A percentile compares a stretch with the other conserved stretches of the same genome.
Evolutionary conservation across 495 filamentous ascomycete genomes (phyloP).

Genomic region (Barbatosphaeria neglecta): DNA sequence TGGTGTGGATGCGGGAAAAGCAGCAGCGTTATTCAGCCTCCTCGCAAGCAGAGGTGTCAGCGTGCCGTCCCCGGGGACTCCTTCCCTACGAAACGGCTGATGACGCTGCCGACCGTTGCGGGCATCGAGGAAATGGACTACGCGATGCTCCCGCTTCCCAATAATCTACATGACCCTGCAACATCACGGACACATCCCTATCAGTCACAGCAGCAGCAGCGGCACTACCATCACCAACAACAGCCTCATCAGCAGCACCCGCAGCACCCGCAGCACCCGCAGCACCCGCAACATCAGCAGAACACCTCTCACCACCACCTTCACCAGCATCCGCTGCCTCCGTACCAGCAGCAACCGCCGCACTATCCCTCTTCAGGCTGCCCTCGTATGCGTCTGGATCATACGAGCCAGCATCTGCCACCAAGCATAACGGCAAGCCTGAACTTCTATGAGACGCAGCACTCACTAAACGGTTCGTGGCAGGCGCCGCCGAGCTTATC

Average conservation of each 20-base stretch:
- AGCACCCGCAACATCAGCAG: background rate
- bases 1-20: too few species aligned
- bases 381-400: background rate
- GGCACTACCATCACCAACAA: background rate
- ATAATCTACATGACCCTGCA: background rate
- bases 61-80: too few species aligned
- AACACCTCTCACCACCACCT: too few species aligned
- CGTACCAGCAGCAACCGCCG: background rate
- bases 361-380: background rate
- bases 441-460: background rate
- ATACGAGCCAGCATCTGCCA: background rate
- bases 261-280: background rate
- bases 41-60: background rate
- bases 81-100: too few species aligned
- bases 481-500: background rate
- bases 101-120: too few species aligned
- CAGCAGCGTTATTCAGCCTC: too few species aligned
- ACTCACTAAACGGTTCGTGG: background rate
- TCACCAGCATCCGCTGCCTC: too few species aligned
- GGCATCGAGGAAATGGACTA: constrained; percentile 5
- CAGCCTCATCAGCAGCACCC: background rate
- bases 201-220: background rate
- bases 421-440: background rate
- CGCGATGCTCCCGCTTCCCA: constrained; percentile 1
- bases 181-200: background rate